These are phyloP conservation scores for Skeletonema potamos DNA, from an alignment of 108 stramenopile species.

Conservation along the genomic window DNA sequence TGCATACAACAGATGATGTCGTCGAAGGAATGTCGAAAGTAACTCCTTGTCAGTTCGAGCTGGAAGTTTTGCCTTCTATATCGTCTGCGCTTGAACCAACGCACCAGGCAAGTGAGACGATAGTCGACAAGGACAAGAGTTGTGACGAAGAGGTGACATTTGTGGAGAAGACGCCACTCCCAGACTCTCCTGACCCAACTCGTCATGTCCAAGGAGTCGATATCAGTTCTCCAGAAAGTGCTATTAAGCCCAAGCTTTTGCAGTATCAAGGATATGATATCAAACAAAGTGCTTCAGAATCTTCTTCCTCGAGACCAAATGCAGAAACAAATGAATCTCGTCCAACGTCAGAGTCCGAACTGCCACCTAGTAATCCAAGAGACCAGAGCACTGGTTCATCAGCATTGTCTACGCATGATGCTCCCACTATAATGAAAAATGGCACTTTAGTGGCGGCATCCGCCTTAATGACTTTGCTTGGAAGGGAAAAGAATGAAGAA, in stretches of 20 bases:
- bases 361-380: not conserved
- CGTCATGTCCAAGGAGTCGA: constrained; percentile 23
- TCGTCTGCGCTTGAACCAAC: not conserved
- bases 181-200: constrained; percentile 26
- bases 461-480: constrained; percentile 26
- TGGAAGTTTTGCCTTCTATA: not conserved
- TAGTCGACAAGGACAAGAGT: not conserved
- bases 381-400: not conserved
- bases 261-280: constrained; percentile 3
- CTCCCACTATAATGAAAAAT: constrained; percentile 9
- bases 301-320: not conserved
- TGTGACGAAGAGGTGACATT: not conserved
- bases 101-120: not conserved
- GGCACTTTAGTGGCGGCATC: constrained; percentile 15
- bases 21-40: not conserved
- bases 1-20: not conserved
- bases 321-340: not conserved
- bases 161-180: constrained; percentile 18
- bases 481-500: constrained; percentile 15
- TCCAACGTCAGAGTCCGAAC: not conserved
- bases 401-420: not conserved
- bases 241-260: constrained; percentile 32
- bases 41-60: not conserved
- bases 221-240: constrained; percentile 34
- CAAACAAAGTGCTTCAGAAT: not conserved